phyloP scores from a whole-genome alignment of 352 stramenopile genomes.

The Phytophthora ohioensis region DNA sequence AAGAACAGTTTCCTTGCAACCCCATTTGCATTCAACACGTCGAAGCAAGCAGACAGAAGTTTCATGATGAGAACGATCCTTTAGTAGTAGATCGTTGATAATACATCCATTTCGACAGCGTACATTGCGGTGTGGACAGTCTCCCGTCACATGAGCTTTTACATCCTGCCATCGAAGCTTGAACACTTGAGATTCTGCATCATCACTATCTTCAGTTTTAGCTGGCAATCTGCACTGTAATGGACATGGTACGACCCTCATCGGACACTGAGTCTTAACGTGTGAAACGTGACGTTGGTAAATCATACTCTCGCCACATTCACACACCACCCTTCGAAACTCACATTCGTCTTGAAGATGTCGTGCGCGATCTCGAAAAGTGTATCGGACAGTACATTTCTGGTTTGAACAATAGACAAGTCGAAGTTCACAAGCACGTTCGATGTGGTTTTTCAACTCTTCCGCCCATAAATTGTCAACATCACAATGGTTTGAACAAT shows the following conservation, averaged over 20 bases:
- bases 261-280: constrained; percentile 44
- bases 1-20: constrained; percentile 62
- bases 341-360: constrained; percentile 60
- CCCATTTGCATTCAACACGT: constrained; percentile 64
- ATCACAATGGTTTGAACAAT: constrained; percentile 43
- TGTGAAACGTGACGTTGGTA: constrained; percentile 63
- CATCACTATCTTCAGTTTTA: not conserved
- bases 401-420: constrained; percentile 51
- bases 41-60: constrained; percentile 50
- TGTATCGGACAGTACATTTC: constrained; percentile 54
- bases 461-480: constrained; percentile 54
- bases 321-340: constrained; percentile 54
- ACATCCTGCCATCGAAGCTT: constrained; percentile 48
- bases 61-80: constrained; percentile 62
- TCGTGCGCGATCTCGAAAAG: constrained; percentile 20
- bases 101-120: constrained; percentile 78
- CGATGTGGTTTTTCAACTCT: constrained; percentile 45
- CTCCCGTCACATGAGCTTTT: constrained; percentile 53
- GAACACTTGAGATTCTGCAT: constrained; percentile 20
- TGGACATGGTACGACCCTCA: constrained; percentile 66
- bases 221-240: constrained; percentile 38
- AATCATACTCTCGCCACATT: constrained; percentile 68
- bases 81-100: constrained; percentile 46
- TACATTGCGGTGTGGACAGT: constrained; percentile 59
- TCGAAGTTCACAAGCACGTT: constrained; percentile 48